Base-by-base conservation (phyloP, 176 grass and related monocot species). In the Zoysia japonica region DNA sequence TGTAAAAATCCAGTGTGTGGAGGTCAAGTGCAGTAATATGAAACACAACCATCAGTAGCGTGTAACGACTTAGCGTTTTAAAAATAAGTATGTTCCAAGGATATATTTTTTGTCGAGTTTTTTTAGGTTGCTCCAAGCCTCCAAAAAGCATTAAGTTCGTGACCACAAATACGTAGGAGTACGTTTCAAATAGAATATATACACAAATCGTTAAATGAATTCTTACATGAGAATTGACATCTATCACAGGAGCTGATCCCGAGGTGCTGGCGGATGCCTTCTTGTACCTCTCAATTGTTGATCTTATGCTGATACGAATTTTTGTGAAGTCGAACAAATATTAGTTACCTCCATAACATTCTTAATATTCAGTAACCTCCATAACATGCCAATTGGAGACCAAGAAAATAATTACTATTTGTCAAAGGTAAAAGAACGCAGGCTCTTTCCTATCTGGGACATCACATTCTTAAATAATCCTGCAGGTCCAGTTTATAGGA, bases 241-340 rank as follows among this genome's bases (percentile, higher is more conserved):
- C 93, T 86, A 90, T 64, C 39, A 82, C 78, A 9, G 87, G 71
- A 81, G 81, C 89, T 71, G 93, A 87, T 51, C 80, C 84, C 14
- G 93, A 92, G 79, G 72, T 84, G 71, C 87, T 90, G 8, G 88
- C 83, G 65, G 86, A 86, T 40, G 90, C 85, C 62, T 97, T 97
- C 83, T 97, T 97, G 80, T 97, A 97, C 88, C 80, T 93, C 77
- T 97, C 90, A 65, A 97, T 97, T 43, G 77, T 97, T 38, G 90
- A 92, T 51, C 86, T 93, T 79, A 90, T 82, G 80, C 90, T 93
- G 61, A 66, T 10, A 56, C 42, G 76, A 72, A 71, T 51, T 51
- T 51, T 60, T 67, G 10, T 17, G 35, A 63, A 79, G 42, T 47
- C 2, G 11, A 54, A 54, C 83, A 2, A 39, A 53, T 19, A 35